Base-by-base conservation (phyloP, 352 stramenopile species). In the Chrysophaeum taylorii region DNA sequence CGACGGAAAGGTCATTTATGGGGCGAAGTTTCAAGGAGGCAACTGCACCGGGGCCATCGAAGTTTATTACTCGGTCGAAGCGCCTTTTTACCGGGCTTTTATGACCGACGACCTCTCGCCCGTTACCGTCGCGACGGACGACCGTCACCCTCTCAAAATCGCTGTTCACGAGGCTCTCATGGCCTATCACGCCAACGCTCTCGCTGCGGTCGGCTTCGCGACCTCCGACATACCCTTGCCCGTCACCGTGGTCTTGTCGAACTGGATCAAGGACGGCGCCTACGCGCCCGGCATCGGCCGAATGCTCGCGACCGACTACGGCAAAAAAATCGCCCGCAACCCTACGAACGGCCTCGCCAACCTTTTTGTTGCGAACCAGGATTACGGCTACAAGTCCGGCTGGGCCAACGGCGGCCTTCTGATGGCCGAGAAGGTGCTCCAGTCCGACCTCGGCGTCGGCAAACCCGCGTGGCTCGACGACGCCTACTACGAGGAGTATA, bases 1-100 rank as follows among this genome's bases (percentile, higher is more conserved):
- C n/a, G 4, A 2, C 25, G 50, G 50, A 25, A 7, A 7, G 15
- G 4, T 31, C 2, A 36, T 62, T 14, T 62, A 62, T 31, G 50
- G 27, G 27, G 50, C 16, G 15, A 4, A 4, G 4, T 2, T 62
- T 5, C 27, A 2, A 2, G 35, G 35, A 21, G 50, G 50, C 50
- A 62, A 62, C 50, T 62, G 50, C 50, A 18, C 15, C n/a, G 50
- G 50, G n/a, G 50, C 50, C n/a, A 7, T 62, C n/a, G 50, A 62
- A 21, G 50, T 36, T 31, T 62, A 38, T 21, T 62, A 62, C 50
- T 23, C n/a, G 7, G 2, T 1, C 7, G 38, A 25, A 31, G 50
- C 16, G 7, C 1, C 14, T 2, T 62, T 37, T 31, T 62, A n/a
- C 7, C 9, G 27, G n/a, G 27, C n/a, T 2, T n/a, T n/a, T n/a